Conservation (phyloP, 2,329 filamentous ascomycete genomes). For the Penicillium sp. region DNA sequence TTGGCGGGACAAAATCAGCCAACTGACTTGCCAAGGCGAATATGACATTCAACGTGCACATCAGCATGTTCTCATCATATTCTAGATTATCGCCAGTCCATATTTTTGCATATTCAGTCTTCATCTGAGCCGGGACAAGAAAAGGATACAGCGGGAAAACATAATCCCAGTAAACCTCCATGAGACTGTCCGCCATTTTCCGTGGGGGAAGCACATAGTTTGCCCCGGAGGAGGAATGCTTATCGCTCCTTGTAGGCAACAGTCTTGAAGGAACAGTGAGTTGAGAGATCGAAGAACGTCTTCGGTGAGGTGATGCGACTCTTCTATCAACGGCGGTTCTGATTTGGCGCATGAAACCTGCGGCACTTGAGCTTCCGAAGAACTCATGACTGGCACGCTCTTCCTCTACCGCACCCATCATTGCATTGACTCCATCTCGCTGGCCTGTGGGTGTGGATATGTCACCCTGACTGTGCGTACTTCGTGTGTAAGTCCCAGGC, state of each 20-base stretch:
- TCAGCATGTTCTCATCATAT: constrained; percentile 44
- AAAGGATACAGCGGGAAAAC: constrained; percentile 51
- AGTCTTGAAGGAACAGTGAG: constrained; percentile 17
- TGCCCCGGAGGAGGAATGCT: constrained; percentile 3
- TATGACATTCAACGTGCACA: constrained; percentile 49
- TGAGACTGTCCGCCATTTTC: constrained; percentile 47
- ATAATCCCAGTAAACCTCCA: constrained; percentile 49
- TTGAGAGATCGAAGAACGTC: constrained; percentile 16
- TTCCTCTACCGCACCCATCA: constrained; percentile 49
- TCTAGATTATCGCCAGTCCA: constrained; percentile 42
- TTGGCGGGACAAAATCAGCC: constrained; percentile 41
- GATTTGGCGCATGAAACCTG: constrained; percentile 50
- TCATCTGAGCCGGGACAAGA: constrained; percentile 41
- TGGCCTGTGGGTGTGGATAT: not conserved
- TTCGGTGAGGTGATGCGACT: constrained; percentile 23
- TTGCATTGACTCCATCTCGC: constrained; percentile 44
- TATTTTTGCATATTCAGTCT: constrained; percentile 41
- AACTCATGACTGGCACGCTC: constrained; percentile 44
- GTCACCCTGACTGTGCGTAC: not conserved
- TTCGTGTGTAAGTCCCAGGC: not conserved
- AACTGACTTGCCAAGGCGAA: constrained; percentile 50
- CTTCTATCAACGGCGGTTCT: constrained; percentile 44
- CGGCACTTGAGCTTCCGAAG: constrained; percentile 50
- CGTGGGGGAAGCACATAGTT: constrained; percentile 48
- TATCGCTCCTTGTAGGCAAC: constrained; percentile 22